Evolutionary conservation across 2,329 filamentous ascomycete species (phyloP).

Genomic region (Coniochaeta prunicola): DNA sequence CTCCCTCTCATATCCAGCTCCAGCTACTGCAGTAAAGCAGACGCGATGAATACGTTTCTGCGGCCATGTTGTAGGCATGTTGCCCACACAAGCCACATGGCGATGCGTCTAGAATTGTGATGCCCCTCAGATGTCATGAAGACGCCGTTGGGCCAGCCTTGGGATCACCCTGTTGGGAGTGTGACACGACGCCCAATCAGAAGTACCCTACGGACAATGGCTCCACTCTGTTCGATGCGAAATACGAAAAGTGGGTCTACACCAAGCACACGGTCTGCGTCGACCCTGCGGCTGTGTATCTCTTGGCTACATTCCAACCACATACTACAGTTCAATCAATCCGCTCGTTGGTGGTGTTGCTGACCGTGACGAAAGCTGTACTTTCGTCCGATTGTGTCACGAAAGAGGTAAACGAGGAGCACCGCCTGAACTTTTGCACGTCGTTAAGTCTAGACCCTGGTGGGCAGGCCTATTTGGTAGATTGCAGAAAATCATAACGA

Average conservation of each 20-base stretch:
- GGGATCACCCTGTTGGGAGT: neutral
- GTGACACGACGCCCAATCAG: neutral
- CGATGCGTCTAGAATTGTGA: neutral
- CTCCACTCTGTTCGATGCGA: constrained; percentile 8
- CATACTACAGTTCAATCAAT: neutral
- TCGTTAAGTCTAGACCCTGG: neutral
- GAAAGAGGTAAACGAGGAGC: neutral
- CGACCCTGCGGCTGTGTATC: constrained; percentile 2
- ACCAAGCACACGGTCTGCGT: neutral
- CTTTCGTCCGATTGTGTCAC: neutral
- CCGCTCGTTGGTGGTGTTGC: neutral
- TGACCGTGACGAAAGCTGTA: neutral
- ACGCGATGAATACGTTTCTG: neutral
- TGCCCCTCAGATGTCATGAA: neutral
- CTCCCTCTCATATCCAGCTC: neutral
- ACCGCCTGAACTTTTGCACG: neutral
- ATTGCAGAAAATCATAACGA: neutral
- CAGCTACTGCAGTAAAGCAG: neutral
- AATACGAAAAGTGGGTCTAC: constrained; percentile 12
- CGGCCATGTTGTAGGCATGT: neutral
- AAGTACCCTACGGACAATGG: neutral
- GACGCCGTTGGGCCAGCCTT: neutral
- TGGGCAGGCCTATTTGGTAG: neutral
- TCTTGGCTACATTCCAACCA: neutral
- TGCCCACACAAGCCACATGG: neutral